phyloP scores from a whole-genome alignment of 371 early-diverging fungal species.

The Mortierella sp. region DNA sequence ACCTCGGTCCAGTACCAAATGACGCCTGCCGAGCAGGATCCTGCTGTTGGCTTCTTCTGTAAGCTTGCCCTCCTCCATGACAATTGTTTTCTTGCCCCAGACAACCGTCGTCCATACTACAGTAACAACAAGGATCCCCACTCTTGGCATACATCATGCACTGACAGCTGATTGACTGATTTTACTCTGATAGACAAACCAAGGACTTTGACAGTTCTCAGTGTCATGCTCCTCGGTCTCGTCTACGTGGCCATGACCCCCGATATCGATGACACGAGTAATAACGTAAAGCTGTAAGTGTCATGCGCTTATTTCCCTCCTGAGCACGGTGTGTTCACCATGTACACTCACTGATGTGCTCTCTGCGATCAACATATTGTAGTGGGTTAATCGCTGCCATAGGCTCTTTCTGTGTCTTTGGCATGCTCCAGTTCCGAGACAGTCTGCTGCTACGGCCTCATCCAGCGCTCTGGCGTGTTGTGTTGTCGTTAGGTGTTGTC shows the following conservation, averaged over 20 bases:
- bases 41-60: constrained; percentile 54
- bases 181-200: constrained; percentile 46
- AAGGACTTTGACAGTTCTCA: constrained; percentile 51
- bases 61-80: neutral
- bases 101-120: neutral
- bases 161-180: neutral
- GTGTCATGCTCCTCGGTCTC: constrained; percentile 46
- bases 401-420: constrained; percentile 82
- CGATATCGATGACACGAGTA: constrained; percentile 51
- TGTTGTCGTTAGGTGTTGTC: constrained; percentile 82
- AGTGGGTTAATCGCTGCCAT: constrained; percentile 77
- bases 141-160: neutral
- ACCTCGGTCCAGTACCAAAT: constrained; percentile 51
- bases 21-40: constrained; percentile 45
- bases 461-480: constrained; percentile 94
- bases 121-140: too few relatives aligned
- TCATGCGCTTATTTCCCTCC: neutral
- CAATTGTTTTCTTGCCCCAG: too few relatives aligned
- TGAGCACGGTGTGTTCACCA: neutral
- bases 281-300: constrained; percentile 56
- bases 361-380: neutral
- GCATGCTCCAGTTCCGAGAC: constrained; percentile 90
- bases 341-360: neutral
- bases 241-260: constrained; percentile 57
- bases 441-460: constrained; percentile 96